Percentiles rank a stretch among this genome's conserved stretches.
phyloP scores from a whole-genome alignment of 331 rosid genomes.

The Erythrophleum ivorense region DNA sequence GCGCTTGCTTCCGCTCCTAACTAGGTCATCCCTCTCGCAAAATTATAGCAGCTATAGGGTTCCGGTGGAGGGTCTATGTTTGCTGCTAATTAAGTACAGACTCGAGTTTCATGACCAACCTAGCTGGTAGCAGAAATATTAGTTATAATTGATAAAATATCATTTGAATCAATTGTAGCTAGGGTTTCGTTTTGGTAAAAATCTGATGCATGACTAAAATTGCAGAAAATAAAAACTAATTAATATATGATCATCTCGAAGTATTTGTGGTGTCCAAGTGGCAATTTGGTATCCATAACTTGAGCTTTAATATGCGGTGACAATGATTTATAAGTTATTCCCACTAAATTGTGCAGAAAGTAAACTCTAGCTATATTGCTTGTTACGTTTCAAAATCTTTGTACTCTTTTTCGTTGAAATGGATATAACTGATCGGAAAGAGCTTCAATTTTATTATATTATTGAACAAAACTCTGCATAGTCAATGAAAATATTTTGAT shows the following conservation, averaged over 20 bases:
- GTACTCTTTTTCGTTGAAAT: background rate
- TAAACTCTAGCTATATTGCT: background rate
- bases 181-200: background rate
- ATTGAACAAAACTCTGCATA: background rate
- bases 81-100: background rate
- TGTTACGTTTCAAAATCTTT: constrained; percentile 27
- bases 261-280: constrained; percentile 1
- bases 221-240: background rate
- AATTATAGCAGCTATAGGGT: background rate
- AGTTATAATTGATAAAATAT: background rate
- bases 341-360: constrained; percentile 9
- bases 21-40: constrained; percentile 24
- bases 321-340: background rate
- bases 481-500: background rate
- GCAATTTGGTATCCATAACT: background rate
- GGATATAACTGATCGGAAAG: background rate
- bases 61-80: background rate
- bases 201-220: background rate
- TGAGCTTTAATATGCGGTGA: constrained; percentile 5
- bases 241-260: background rate
- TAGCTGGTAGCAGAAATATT: no score
- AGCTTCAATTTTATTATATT: background rate
- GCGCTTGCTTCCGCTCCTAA: constrained; percentile 6
- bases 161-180: background rate
- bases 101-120: background rate